Evolutionary conservation across 2,329 filamentous ascomycete species (phyloP).

Genomic region (Chaetomiaceae sp.): DNA sequence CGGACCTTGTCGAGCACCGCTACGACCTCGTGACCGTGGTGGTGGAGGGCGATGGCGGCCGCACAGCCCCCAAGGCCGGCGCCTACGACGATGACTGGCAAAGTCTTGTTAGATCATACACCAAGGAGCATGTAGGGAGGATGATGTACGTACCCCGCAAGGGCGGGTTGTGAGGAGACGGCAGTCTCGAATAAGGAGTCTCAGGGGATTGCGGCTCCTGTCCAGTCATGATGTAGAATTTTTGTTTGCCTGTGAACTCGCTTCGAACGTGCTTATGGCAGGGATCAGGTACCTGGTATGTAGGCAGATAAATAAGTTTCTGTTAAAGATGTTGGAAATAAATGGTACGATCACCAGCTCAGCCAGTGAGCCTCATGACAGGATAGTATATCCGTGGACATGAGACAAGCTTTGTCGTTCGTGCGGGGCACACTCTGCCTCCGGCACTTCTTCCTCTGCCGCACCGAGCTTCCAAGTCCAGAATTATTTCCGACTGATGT

Average conservation of each 20-base stretch:
- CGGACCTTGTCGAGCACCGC: slow-evolving; percentile 40
- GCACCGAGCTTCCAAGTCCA: not conserved
- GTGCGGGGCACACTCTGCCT: no score
- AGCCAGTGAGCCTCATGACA: no score
- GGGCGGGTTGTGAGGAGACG: slow-evolving; percentile 12
- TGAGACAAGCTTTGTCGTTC: no score
- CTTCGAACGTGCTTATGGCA: no score
- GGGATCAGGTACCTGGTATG: no score
- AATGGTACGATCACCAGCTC: no score
- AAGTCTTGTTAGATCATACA: not conserved
- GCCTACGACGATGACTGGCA: slow-evolving; percentile 43
- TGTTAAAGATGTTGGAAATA: no score
- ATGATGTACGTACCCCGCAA: slow-evolving; percentile 6
- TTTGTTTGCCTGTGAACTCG: no score
- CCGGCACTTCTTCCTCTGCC: no score
- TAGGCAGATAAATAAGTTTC: no score
- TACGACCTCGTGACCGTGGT: slow-evolving; percentile 40
- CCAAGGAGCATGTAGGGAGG: no score
- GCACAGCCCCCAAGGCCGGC: slow-evolving; percentile 47
- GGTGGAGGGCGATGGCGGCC: slow-evolving; percentile 42
- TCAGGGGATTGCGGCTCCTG: not conserved
- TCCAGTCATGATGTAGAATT: not conserved
- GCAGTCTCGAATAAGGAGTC: not conserved
- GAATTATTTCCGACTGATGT: not conserved
- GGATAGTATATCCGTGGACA: no score